Evolutionary conservation across 768 basidiomycete genomes (phyloP), one percentile per base, ranked within the genome.

Genomic region (Mycena olivaceomarginata): DNA sequence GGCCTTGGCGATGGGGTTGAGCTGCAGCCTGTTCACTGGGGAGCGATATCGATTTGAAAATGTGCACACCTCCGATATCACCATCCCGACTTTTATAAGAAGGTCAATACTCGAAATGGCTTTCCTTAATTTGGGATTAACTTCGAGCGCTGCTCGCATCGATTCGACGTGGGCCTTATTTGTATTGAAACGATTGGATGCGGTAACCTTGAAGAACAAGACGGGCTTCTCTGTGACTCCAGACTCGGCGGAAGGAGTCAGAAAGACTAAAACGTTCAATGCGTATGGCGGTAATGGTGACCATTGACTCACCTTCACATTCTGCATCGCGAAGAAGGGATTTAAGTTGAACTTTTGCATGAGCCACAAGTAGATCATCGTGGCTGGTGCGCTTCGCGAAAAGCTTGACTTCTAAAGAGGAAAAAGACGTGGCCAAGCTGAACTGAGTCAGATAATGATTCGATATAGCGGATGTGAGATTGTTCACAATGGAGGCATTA

Each of bases 121-220:
- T 20, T 63, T 63, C 16, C 20, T 40, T 8, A 63, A 6, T n/a
- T 63, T 63, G 62, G 62, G 40, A 63, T 63, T 63, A 40, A 41
- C 16, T 11, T 63, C 62, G 41, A 63, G 62, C 62, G 62, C 40
- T 63, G 62, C 39, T 63, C 62, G 39, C 18, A 63, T 63, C 39
- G 40, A 16, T 13, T 63, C 39, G 18, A 63, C 12, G 16, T 20
- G 5, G n/a, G 16, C 12, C 7, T 37, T 63, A 40, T 41, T 18
- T 8, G 40, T 31, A 3, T 31, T 18, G 62, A 63, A 63, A 18
- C 62, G 62, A 40, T 15, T n/a, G 7, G 20, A 63, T 39, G 40
- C 39, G 18, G 62, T n/a, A 20, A 63, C n/a, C 39, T 40, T 20
- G 62, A 63, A 63, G 40, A 63, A 5, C 62, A 63, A n/a, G 16